Conservation (phyloP, 2,329 filamentous ascomycete genomes). For the Aspergillus udagawae region DNA sequence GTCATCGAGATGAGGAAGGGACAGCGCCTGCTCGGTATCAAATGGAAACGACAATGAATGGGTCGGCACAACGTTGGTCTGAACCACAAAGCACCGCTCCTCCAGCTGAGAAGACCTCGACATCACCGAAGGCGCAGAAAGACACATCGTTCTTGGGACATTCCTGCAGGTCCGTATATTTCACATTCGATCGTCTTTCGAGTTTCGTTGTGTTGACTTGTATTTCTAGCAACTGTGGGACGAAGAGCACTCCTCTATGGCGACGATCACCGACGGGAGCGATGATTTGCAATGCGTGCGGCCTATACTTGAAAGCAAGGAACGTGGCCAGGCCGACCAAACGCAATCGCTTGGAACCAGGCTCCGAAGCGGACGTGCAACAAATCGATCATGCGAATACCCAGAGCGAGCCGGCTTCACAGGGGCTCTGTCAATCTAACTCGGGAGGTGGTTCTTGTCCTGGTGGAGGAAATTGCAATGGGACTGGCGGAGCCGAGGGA, state of each 20-base stretch:
- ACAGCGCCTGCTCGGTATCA: conserved; percentile 9
- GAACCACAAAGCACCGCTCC: conserved; percentile 12
- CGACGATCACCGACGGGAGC: conserved; percentile 86
- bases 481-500: conserved; percentile 89
- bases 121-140: conserved; percentile 35
- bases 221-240: conserved; percentile 76
- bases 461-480: conserved; percentile 91
- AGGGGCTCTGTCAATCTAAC: conserved; percentile 29
- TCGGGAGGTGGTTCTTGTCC: conserved; percentile 87
- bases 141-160: conserved; percentile 39
- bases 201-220: conserved; percentile 7
- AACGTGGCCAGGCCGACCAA: conserved; percentile 89
- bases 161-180: conserved; percentile 36
- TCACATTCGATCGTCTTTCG: neutral
- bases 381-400: conserved; percentile 28
- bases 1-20: conserved; percentile 18
- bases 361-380: conserved; percentile 12
- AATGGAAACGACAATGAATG: conserved; percentile 15
- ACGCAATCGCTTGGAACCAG: conserved; percentile 65
- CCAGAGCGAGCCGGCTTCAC: neutral
- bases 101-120: conserved; percentile 20
- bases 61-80: conserved; percentile 13
- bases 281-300: conserved; percentile 97
- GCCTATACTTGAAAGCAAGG: conserved; percentile 87
- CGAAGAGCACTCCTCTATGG: conserved; percentile 91